A percentile compares a stretch with the other conserved stretches of the same genome.
Evolutionary conservation across 2,329 filamentous ascomycete genomes (phyloP).

Genomic region (Colletotrichum sojae): DNA sequence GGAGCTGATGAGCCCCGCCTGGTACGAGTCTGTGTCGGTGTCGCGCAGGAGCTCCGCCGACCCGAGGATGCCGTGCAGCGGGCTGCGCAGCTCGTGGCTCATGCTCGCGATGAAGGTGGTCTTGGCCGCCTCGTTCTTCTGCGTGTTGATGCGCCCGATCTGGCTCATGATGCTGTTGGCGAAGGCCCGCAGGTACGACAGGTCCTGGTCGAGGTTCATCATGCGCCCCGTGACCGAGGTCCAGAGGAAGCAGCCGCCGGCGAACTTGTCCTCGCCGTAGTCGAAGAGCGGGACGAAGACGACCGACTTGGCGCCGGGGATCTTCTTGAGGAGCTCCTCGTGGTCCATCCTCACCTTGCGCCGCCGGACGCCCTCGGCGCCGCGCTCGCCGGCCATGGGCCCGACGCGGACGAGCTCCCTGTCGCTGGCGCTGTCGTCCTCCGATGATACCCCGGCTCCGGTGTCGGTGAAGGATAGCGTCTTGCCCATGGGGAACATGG

Average conservation of each 20-base stretch:
- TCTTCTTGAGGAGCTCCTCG: conserved; percentile 51
- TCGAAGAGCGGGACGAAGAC: conserved; percentile 55
- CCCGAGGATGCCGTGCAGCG: conserved; percentile 70
- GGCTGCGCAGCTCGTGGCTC: conserved; percentile 70
- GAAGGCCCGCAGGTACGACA: conserved; percentile 56
- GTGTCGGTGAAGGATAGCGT: conserved; percentile 49
- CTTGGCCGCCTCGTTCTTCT: conserved; percentile 67
- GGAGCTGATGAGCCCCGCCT: conserved; percentile 59
- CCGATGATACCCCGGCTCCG: conserved; percentile 47
- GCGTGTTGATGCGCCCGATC: conserved; percentile 66
- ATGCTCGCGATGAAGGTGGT: conserved; percentile 72
- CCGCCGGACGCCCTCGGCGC: conserved; percentile 27
- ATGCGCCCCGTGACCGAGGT: conserved; percentile 51
- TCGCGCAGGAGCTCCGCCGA: conserved; percentile 65
- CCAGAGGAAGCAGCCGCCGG: conserved; percentile 54
- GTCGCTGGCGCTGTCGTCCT: conserved; percentile 50
- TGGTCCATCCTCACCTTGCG: conserved; percentile 47
- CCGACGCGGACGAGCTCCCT: conserved; percentile 38
- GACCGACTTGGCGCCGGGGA: conserved; percentile 51
- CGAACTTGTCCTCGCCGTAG: conserved; percentile 51
- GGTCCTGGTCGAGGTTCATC: conserved; percentile 53
- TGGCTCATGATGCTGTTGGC: conserved; percentile 65
- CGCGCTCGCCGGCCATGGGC: background rate
- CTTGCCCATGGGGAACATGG: conserved; percentile 49
- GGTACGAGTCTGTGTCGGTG: conserved; percentile 53